These are phyloP conservation scores for Dactylonectria estremocensis DNA, from an alignment of 2,329 filamentous ascomycete genomes.

Conservation along the genomic window DNA sequence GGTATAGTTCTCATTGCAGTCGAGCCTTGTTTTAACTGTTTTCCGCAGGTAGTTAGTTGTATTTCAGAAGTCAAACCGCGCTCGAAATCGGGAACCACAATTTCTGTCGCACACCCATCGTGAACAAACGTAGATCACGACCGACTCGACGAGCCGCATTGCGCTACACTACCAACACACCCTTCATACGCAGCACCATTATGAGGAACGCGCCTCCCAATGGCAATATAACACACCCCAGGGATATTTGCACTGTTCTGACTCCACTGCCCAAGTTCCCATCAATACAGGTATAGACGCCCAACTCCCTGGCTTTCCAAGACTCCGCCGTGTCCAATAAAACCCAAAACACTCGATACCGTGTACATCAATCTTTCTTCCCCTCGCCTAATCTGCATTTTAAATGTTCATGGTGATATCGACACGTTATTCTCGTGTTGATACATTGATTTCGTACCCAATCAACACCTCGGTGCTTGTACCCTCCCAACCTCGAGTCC, in stretches of 20 bases:
- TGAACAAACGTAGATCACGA: background rate
- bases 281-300: constrained; percentile 22
- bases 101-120: background rate
- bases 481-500: constrained; percentile 96
- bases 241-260: background rate
- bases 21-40: background rate
- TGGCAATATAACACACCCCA: background rate
- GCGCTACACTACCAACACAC: background rate
- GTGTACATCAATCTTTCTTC: background rate
- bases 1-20: background rate
- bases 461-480: constrained; percentile 90
- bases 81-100: too few relatives aligned
- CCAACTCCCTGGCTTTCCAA: constrained; percentile 19
- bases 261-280: constrained; percentile 1
- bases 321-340: constrained; percentile 16
- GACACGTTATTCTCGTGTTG: constrained; percentile 19
- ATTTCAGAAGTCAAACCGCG: background rate
- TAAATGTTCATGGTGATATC: constrained; percentile 16
- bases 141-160: background rate
- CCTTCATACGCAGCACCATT: background rate
- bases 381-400: background rate
- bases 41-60: background rate
- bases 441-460: constrained; percentile 86
- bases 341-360: background rate
- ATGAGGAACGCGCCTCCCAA: background rate